These are phyloP conservation scores for Leishmania martiniquensis DNA, from an alignment of 208 protist species.

Conservation along the genomic window DNA sequence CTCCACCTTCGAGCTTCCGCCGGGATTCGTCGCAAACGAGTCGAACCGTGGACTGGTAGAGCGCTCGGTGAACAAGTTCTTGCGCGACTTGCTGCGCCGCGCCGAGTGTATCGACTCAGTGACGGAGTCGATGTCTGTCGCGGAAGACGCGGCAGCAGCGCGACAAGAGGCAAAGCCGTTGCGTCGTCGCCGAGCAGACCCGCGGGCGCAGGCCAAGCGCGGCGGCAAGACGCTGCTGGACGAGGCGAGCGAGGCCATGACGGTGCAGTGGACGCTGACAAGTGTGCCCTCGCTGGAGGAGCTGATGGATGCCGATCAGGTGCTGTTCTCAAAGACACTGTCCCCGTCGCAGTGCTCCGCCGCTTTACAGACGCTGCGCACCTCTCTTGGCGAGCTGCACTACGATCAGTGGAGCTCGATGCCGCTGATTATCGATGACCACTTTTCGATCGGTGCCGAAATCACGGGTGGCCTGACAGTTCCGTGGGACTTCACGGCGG, in stretches of 20 bases:
- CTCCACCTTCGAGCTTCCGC: slow-evolving; percentile 84
- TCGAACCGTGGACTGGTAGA: slow-evolving; percentile 81
- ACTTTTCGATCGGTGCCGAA: slow-evolving; percentile 76
- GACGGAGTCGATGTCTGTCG: slow-evolving; percentile 74
- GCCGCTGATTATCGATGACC: slow-evolving; percentile 82
- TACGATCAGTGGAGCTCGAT: slow-evolving; percentile 90
- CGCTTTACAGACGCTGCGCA: slow-evolving; percentile 84
- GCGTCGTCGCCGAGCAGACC: slow-evolving; percentile 51
- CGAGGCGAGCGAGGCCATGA: slow-evolving; percentile 83
- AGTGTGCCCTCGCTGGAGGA: slow-evolving; percentile 82
- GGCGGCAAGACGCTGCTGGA: slow-evolving; percentile 71
- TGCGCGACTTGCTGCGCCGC: slow-evolving; percentile 85
- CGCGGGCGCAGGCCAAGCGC: slow-evolving; percentile 14
- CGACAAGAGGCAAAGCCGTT: slow-evolving; percentile 80
- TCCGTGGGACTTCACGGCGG: slow-evolving; percentile 88
- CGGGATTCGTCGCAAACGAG: slow-evolving; percentile 76
- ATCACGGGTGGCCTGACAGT: slow-evolving; percentile 80
- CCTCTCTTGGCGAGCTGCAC: slow-evolving; percentile 80
- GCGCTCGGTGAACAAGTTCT: slow-evolving; percentile 88
- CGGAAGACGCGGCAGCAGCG: slow-evolving; percentile 73
- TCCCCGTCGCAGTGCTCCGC: slow-evolving; percentile 88
- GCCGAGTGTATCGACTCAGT: slow-evolving; percentile 86
- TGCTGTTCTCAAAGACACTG: slow-evolving; percentile 78
- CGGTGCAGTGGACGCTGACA: slow-evolving; percentile 76
- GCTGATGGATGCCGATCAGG: slow-evolving; percentile 90